Percentiles rank a stretch among this genome's conserved stretches.
Conservation (phyloP, 108 stramenopile genomes). For the Nitzschia inconspicua region DNA sequence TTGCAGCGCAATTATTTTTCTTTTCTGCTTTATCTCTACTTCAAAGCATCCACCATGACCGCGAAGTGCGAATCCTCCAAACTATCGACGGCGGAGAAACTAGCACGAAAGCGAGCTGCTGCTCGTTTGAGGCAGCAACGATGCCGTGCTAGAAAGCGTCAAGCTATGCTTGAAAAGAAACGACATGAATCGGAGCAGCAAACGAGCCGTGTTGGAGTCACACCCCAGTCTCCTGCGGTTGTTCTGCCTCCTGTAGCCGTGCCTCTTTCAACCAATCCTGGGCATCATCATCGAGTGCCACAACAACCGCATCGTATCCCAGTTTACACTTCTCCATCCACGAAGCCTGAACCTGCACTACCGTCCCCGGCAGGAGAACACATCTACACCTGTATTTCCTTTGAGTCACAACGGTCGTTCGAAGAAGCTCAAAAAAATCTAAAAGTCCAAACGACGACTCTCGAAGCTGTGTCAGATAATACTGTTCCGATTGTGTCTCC, state of each 20-base stretch:
- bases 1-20: too few relatives aligned
- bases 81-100: conserved; percentile 18
- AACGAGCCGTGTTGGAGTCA: not conserved
- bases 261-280: not conserved
- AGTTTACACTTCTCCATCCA: too few relatives aligned
- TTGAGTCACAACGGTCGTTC: conserved; percentile 26
- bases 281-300: not conserved
- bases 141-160: conserved; percentile 38
- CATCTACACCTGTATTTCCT: conserved; percentile 30
- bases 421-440: conserved; percentile 11
- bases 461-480: not conserved
- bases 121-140: conserved; percentile 37
- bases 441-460: not conserved
- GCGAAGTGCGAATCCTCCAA: conserved; percentile 16
- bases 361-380: conserved; percentile 14
- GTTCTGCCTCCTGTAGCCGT: not conserved
- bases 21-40: too few relatives aligned
- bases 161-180: conserved; percentile 22
- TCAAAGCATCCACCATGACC: too few relatives aligned
- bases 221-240: not conserved
- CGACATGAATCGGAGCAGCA: conserved; percentile 5
- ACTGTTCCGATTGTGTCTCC: not conserved
- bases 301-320: too few relatives aligned
- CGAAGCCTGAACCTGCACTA: not conserved
- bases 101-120: conserved; percentile 32